Evolutionary conservation across 78 protist species (phyloP).

Genomic region (Guillardia theta): DNA sequence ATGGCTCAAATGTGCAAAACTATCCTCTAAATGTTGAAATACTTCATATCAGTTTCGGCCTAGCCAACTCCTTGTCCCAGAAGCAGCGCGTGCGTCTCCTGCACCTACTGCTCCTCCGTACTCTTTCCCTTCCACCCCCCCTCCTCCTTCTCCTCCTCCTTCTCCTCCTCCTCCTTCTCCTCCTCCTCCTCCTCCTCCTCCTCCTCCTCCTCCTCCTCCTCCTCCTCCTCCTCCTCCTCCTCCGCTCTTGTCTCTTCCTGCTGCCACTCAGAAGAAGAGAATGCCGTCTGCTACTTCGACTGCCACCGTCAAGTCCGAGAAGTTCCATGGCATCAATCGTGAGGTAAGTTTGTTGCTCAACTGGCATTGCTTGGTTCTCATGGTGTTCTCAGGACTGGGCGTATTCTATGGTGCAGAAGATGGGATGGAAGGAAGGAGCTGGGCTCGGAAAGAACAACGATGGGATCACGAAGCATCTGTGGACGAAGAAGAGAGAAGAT

Average conservation of each 20-base stretch:
- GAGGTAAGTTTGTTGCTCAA: too few species aligned
- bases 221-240: neutral
- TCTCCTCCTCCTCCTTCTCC: neutral
- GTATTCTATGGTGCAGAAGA: neutral
- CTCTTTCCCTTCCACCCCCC: too few species aligned
- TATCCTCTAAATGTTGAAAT: too few species aligned
- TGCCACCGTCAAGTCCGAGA: neutral
- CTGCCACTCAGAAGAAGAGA: neutral
- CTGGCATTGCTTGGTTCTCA: neutral
- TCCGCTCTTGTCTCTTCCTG: neutral
- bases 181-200: neutral
- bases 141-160: neutral
- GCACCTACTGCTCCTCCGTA: too few species aligned
- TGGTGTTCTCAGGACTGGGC: neutral
- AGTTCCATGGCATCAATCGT: neutral
- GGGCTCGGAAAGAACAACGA: neutral
- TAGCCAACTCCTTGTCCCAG: too few species aligned
- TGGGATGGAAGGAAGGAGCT: conserved; percentile 6
- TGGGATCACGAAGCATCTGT: neutral
- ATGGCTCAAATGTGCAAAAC: too few species aligned
- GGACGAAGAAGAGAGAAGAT: neutral
- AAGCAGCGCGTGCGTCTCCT: too few species aligned
- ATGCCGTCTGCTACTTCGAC: neutral
- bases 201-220: neutral
- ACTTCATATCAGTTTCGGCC: too few species aligned